A percentile compares a stretch with the other conserved stretches of the same genome.
Evolutionary conservation across 352 stramenopile genomes (phyloP).

Genomic region (Phytophthora fragariaefolia): DNA sequence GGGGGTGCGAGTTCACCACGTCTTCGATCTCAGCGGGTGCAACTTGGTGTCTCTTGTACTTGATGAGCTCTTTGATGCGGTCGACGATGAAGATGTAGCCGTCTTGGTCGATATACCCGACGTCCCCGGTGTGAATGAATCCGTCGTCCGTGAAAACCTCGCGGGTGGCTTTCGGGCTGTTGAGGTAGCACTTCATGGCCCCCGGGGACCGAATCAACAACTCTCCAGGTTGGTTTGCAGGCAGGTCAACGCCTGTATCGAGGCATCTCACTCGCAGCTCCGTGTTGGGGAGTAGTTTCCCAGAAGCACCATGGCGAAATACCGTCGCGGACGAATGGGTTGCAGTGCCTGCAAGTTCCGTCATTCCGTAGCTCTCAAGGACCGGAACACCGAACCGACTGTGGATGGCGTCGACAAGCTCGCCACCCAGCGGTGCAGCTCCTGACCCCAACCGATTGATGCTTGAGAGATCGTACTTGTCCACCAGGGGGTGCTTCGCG

Average conservation of each 20-base stretch:
- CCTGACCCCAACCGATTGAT: constrained; percentile 74
- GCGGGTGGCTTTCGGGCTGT: constrained; percentile 79
- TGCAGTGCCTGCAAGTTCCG: constrained; percentile 48
- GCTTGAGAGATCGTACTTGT: constrained; percentile 85
- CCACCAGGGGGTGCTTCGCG: constrained; percentile 85
- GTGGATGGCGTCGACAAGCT: constrained; percentile 62
- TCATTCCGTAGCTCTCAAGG: constrained; percentile 70
- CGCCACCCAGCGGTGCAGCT: constrained; percentile 80
- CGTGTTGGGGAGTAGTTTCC: constrained; percentile 62
- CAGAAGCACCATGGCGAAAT: constrained; percentile 36
- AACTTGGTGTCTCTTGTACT: constrained; percentile 93
- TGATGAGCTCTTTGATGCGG: constrained; percentile 95
- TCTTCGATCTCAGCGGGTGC: constrained; percentile 93
- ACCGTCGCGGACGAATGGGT: constrained; percentile 30
- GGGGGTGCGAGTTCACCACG: constrained; percentile 78
- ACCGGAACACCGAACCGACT: constrained; percentile 61
- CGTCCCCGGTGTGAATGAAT: constrained; percentile 90
- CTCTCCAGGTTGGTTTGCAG: constrained; percentile 62
- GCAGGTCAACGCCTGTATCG: constrained; percentile 48
- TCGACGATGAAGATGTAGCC: constrained; percentile 93
- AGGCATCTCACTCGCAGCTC: constrained; percentile 52
- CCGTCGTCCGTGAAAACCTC: constrained; percentile 72
- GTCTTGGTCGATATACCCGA: constrained; percentile 91
- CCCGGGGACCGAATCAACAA: constrained; percentile 86
- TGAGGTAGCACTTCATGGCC: constrained; percentile 93